Conservation (phyloP, 1,139 yeast genomes). For the Pneumocystis carinii region DNA sequence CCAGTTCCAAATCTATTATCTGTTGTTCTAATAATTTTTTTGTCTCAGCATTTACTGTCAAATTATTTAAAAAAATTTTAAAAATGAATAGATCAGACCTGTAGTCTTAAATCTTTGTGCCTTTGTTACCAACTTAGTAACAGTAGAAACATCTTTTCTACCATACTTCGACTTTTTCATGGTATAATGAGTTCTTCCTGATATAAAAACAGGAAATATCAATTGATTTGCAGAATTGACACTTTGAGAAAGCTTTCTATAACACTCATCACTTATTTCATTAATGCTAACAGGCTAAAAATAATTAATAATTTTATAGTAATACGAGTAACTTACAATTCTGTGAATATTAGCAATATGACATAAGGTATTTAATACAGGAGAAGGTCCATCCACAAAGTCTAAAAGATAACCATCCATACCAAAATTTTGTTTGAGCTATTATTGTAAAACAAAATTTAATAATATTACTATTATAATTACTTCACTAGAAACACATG, state of each 20-base stretch:
- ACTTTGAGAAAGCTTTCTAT: neutral
- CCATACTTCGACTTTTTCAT: conserved; percentile 4
- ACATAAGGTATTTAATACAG: conserved; percentile 63
- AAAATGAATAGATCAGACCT: neutral
- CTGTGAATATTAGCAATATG: conserved; percentile 41
- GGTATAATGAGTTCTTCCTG: conserved; percentile 2
- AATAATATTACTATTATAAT: conserved; percentile 46
- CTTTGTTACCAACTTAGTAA: conserved; percentile 1
- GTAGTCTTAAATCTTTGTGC: neutral
- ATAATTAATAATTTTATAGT: neutral
- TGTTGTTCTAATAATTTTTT: neutral
- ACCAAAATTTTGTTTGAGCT: neutral
- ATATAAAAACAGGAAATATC: neutral
- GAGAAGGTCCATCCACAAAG: conserved; percentile 54
- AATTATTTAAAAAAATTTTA: neutral
- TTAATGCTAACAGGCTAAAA: neutral
- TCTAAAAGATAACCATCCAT: conserved; percentile 61
- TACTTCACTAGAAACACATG: conserved; percentile 25
- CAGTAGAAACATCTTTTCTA: conserved; percentile 1
- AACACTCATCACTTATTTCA: neutral
- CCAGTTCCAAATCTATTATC: neutral
- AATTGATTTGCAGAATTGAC: neutral
- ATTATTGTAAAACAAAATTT: neutral
- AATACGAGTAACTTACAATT: conserved; percentile 21
- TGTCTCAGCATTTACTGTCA: neutral